Conservation (phyloP, 2,329 filamentous ascomycete genomes). For the Aureobasidium melanogenum region DNA sequence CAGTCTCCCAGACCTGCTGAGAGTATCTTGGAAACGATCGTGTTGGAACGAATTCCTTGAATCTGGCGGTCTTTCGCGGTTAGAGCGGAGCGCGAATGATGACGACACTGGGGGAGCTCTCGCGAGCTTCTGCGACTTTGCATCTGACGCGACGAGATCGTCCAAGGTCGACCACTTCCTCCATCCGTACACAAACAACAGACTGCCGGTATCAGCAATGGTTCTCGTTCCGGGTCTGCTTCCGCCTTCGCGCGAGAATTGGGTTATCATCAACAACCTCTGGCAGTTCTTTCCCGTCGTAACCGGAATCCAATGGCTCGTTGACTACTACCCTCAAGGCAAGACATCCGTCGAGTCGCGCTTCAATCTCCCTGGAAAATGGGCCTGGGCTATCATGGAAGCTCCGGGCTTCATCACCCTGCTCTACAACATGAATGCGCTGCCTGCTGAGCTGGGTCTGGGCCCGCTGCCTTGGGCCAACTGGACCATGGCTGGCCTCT, state of each 20-base stretch:
- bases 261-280: constrained; percentile 35
- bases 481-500: constrained; percentile 63
- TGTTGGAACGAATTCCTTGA: neutral
- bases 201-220: constrained; percentile 25
- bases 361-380: constrained; percentile 80
- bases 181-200: neutral
- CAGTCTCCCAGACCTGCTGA: neutral
- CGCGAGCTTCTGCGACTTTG: neutral
- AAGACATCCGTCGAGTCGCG: constrained; percentile 71
- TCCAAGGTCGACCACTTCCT: too few relatives aligned
- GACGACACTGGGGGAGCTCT: neutral
- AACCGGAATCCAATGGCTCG: constrained; percentile 61
- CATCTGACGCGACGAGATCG: neutral
- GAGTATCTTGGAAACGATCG: neutral
- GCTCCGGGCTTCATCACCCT: constrained; percentile 65
- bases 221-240: constrained; percentile 35
- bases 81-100: neutral
- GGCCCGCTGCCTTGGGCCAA: constrained; percentile 64
- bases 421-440: constrained; percentile 65
- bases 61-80: neutral
- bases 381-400: constrained; percentile 88
- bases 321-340: constrained; percentile 81
- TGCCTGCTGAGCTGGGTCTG: constrained; percentile 53
- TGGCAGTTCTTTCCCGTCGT: constrained; percentile 46
- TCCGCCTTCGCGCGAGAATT: constrained; percentile 43